Evolutionary conservation across 495 filamentous ascomycete genomes (phyloP), one percentile per base, ranked within the genome.

Genomic region (Xylaria intraflava): DNA sequence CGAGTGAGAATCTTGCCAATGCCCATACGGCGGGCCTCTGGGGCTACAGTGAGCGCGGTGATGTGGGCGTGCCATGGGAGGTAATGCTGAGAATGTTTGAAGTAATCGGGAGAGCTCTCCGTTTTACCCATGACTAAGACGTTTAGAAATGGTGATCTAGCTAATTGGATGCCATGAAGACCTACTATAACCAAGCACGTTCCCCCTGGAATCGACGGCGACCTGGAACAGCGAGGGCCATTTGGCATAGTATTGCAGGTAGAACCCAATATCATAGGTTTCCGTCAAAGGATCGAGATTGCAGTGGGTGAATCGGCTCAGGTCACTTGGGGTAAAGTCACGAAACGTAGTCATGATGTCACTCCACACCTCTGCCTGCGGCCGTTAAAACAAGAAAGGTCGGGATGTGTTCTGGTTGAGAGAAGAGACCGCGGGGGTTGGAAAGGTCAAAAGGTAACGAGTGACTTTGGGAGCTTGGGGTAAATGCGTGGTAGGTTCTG

Each of bases 41-140:
- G 93, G 12, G 91, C 87, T 22, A 98, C 89, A 2, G 93, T 96
- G 16, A 98, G 77, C 35, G 91, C 91, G 16, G 93, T 98, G 70
- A 98, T 95, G 72, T 98, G 93, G 26, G 91, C 93, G 70, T 97
- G 93, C 88, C 89, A 97, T 22, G 94, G 91, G 17, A 92, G 86
- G 70, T 92, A 95, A 72, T 94, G 88, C 58, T 86, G 78, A 46
- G 85, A 89, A 62, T 82, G 80, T 44, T 78, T 71, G 67, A 83
- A 79, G 50, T 80, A 80, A 17, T 81, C 72, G 22, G 88, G 90
- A 30, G 90, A 90, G 60, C 89, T 84, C 74, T 97, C 94, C 48
- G 93, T 76, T 72, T 98, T 98, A 57, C 90, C 93, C 80, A 97
- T 92, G 61, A 98, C 93, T 96, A 54, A 39, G n/a, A 31, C 14